Evolutionary conservation across 192 early-diverging fungal species (phyloP), one percentile per base, ranked within the genome.

Genomic region (Phlyctochytrium bullatum): DNA sequence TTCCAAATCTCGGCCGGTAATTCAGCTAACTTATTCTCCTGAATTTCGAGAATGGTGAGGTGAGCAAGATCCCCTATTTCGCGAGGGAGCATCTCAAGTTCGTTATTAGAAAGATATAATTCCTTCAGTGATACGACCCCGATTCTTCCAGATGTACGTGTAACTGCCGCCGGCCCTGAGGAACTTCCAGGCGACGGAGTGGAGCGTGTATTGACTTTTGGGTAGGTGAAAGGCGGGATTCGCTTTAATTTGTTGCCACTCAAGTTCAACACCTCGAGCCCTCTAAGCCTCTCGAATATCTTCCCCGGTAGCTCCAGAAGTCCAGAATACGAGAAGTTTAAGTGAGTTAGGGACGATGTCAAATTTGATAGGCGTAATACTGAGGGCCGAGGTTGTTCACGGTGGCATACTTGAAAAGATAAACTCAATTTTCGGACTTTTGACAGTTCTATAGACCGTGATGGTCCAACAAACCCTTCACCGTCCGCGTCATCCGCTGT

Each of bases 241-340:
- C 71, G 62, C 29, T 62, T 36, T 52, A 78, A 16, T 10, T 61
- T 35, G 59, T 78, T 78, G 24, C 76, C 76, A 35, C 52, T 66
- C n/a, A 78, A 47, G 34, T 73, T 76, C 34, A 76, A 56, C 4
- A 27, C 30, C 53, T 61, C 56, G 2, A 78, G 59, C 12, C 71
- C 74, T 0, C 68, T 59, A n/a, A 76, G 59, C 32, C 72, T 40
- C 0, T 68, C 61, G 29, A 76, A 76, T 28, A 78, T 62, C 1
- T 53, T 52, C 17, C 61, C 31, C n/a, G 76, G 76, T 3, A 78
- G 67, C n/a, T 34, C 40, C 51, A 76, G 64, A 34, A 78, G 65
- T 3, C 74, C 74, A 32, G 61, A 73, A n/a, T 72, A 64, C 3
- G 76, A 30, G 2, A 78, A 1, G 52, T 75, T 61, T 4, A 78